Evolutionary conservation across 2,329 filamentous ascomycete species (phyloP), one percentile per base, ranked within the genome.

Genomic region (Epichloe elymi): DNA sequence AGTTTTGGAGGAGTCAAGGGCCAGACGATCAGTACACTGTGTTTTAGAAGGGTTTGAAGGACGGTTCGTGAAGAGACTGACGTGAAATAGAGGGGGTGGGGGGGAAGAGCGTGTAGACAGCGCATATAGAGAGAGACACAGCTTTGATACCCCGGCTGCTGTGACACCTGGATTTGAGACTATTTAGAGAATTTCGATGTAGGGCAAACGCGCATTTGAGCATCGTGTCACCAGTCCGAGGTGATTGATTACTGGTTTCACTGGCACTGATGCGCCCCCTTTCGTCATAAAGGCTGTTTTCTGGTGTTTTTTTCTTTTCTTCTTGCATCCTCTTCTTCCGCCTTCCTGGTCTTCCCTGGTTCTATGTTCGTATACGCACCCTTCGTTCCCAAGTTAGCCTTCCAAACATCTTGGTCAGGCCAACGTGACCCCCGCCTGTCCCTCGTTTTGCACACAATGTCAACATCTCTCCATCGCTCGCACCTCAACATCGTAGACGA

Each of bases 1-100:
- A 85, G 80, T 51, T 98, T 96, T 70, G 91, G 89, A 0, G 91
- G 91, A 5, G 80, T 81, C 65, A 86, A 88, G 63, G 91, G 91
- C 2, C 87, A 93, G 72, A 88, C 86, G 2, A 88, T 97, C 40
- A 91, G 85, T 61, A 95, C 86, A 53, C 66, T 96, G 50, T 91
- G 87, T 63, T 95, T 96, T 65, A 75, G 73, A 56, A 83, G 59
- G 55, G 51, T 56, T n/a, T 57, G 60, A 54, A 36, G 41, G 26
- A 4, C 3, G 30, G 8, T 30, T 4, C 26, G 26, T 3, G 8
- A 30, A 11, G 26, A 30, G 26, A 30, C 8, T 11, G 26, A 11
- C 26, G 26, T 30, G 26, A 3, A 11, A 30, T 11, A 30, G 33
- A 38, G 5, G 36, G 12, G 3, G 10, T 19, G 20, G 20, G 4